Evolutionary conservation across 768 basidiomycete species (phyloP), one percentile per base, ranked within the genome.

Genomic region (Tephrocybe sp.): DNA sequence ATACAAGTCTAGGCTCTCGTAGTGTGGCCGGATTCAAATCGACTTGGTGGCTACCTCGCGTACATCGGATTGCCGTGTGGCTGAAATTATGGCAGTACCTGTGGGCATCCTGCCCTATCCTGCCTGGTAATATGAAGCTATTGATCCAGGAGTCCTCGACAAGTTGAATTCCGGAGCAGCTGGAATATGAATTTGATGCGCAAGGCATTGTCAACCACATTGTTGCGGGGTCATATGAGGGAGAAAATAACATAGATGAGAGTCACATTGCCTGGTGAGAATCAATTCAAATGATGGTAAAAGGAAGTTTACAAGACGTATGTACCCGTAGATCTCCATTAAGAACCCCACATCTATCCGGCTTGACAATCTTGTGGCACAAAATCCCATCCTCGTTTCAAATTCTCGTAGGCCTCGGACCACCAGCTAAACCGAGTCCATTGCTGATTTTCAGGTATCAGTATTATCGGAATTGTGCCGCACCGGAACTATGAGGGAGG

Each of bases 261-360:
- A 38, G 36, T 42, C 45, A 47, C 38, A 46, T 46, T 46, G 33
- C 13, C 38, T 8, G 16, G 16, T 16, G 37, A 18, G 15, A 40
- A 18, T 29, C 38, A 27, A 25, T 24, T 30, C 24, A 21, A n/a
- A 47, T 47, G 30, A 6, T n/a, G 34, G 25, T 18, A 18, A n/a
- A 16, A 19, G 24, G 42, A 43, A 25, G 31, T 44, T 38, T 25
- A 30, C 10, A 37, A 18, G 23, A 42, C 45, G 47, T 38, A 47
- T 47, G 34, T 30, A 47, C 25, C 39, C 37, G 31, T 21, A 30
- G 16, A 45, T 47, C 45, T 47, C 51, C 45, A 43, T 47, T 15
- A 47, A 33, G 51, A 21, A n/a, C 25, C n/a, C 22, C 13, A 27
- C 21, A 37, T 42, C 42, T 25, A 24, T 23, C 40, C 37, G 34